These are phyloP conservation scores for Heritiera littoralis DNA, from an alignment of 345 rosid genomes.

Conservation along the genomic window DNA sequence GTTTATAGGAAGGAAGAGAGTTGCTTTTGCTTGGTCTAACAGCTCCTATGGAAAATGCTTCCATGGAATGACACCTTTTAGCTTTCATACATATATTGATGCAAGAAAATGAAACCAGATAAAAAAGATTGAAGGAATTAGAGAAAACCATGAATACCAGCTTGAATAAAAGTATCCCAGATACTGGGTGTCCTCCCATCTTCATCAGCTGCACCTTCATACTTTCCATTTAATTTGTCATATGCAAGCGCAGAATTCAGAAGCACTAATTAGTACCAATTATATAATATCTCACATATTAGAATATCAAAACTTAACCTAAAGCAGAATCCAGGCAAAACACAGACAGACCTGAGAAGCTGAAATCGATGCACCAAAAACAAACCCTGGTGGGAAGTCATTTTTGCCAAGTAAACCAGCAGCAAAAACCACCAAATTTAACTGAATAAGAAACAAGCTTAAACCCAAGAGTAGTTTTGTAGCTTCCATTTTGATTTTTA, in stretches of 20 bases:
- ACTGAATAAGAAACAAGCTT: constrained; percentile 27
- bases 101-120: neutral
- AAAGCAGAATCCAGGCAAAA: neutral
- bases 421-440: constrained; percentile 22
- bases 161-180: constrained; percentile 57
- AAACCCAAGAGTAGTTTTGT: neutral
- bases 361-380: constrained; percentile 57
- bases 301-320: neutral
- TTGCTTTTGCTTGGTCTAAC: no score
- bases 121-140: neutral
- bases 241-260: neutral
- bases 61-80: neutral
- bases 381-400: constrained; percentile 58
- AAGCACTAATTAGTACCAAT: neutral
- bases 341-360: constrained; percentile 53
- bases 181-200: constrained; percentile 66
- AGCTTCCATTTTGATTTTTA: neutral
- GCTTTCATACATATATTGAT: no score
- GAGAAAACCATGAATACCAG: constrained; percentile 31
- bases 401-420: constrained; percentile 37
- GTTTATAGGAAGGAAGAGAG: no score
- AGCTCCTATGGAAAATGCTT: neutral
- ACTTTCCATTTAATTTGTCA: neutral
- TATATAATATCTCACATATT: neutral
- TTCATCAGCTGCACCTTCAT: constrained; percentile 61